phyloP scores from a whole-genome alignment of 495 filamentous ascomycete species.

The Daldinia vernicosa region DNA sequence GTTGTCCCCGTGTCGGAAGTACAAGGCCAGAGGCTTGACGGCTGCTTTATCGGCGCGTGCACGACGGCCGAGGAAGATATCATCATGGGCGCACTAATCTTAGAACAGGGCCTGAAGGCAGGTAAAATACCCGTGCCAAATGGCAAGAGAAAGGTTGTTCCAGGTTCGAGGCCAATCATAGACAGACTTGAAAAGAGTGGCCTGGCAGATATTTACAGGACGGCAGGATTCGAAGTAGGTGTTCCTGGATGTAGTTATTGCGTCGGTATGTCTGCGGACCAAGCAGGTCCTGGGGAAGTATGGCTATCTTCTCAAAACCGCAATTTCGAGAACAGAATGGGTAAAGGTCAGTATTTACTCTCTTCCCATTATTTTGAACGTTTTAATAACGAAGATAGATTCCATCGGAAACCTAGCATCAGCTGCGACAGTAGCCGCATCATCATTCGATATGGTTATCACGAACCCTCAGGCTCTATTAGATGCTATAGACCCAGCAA shows the following conservation, averaged over 20 bases:
- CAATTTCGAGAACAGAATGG: background rate
- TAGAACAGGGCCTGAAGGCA: background rate
- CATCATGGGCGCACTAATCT: background rate
- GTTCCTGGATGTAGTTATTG: conserved; percentile 2
- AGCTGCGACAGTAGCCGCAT: background rate
- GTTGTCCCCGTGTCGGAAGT: background rate
- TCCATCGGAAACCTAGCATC: background rate
- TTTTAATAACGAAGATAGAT: background rate
- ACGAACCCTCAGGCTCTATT: background rate
- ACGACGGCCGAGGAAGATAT: background rate
- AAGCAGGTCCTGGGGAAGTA: background rate
- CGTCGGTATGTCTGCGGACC: background rate
- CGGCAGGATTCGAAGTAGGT: background rate
- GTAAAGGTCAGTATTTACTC: background rate
- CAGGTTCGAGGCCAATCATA: background rate
- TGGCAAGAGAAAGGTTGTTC: background rate
- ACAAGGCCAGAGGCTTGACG: background rate
- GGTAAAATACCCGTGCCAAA: background rate
- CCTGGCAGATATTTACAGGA: background rate
- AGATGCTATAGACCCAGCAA: background rate
- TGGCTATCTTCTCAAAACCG: conserved; percentile 1
- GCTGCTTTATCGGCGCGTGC: background rate
- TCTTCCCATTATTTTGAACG: background rate
- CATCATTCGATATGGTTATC: background rate
- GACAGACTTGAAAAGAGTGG: background rate